Percentiles rank a stretch among this genome's conserved stretches.
phyloP scores from a whole-genome alignment of 2,329 filamentous ascomycete species.

The Chlorencoelia australis region DNA sequence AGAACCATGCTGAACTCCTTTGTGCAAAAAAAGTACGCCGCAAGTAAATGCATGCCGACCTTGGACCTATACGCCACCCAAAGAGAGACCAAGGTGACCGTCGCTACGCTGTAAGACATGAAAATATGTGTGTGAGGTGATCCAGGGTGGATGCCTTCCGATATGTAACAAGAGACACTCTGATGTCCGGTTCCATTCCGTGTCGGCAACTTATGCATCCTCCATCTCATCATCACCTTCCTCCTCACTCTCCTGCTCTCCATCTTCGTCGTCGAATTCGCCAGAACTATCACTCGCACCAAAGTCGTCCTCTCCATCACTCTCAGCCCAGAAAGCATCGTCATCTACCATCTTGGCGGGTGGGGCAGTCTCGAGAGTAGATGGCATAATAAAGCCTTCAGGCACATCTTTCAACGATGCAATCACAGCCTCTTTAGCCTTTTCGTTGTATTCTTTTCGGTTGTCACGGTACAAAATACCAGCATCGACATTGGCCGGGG shows the following conservation, averaged over 20 bases:
- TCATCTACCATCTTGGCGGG: slow-evolving; percentile 59
- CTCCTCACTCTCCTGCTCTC: slow-evolving; percentile 45
- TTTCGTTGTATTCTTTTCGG: slow-evolving; percentile 56
- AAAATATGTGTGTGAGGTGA: slow-evolving; percentile 7
- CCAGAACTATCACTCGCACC: slow-evolving; percentile 58
- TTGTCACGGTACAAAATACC: slow-evolving; percentile 74
- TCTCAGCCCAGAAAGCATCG: slow-evolving; percentile 74
- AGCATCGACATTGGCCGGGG: slow-evolving; percentile 90
- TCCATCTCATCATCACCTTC: slow-evolving; percentile 48
- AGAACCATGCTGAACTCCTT: slow-evolving; percentile 5
- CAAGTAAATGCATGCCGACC: slow-evolving; percentile 9
- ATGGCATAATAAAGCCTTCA: slow-evolving; percentile 71
- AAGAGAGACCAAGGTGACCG: slow-evolving; percentile 7
- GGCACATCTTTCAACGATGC: slow-evolving; percentile 73
- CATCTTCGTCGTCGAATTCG: slow-evolving; percentile 51
- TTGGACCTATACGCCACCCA: slow-evolving; percentile 16
- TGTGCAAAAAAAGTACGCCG: slow-evolving; percentile 9
- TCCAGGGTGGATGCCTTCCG: no score
- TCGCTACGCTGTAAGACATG: slow-evolving; percentile 19
- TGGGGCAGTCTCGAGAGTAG: slow-evolving; percentile 51
- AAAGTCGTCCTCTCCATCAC: slow-evolving; percentile 68
- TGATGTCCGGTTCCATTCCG: no score
- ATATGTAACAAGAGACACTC: no score
- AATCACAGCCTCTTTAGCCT: slow-evolving; percentile 60
- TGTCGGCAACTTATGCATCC: slow-evolving; percentile 37